Base-by-base conservation (phyloP, 345 rosid species). In the Eutrema heterophyllum region DNA sequence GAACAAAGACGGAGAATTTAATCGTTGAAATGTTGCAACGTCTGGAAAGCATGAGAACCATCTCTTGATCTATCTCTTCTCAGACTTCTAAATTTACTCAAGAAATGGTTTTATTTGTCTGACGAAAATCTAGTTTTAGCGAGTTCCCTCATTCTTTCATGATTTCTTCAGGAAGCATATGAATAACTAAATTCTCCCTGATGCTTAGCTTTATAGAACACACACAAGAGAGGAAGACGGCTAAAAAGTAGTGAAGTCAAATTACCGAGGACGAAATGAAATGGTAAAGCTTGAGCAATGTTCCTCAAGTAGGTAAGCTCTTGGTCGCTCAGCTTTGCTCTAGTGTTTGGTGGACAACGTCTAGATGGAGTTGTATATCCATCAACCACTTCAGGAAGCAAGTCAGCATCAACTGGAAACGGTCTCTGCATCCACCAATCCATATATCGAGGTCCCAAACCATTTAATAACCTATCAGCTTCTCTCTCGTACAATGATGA, bases 351-450 rank as follows among this genome's bases (percentile, higher is more conserved):
- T 54, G 88, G 97, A 66, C 85, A 82, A 58, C 81, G 84, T 82
- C 97, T 85, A 48, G 76, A 43, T 9, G 94, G 94, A 73, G 86
- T 79, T 81, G n/a, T 81, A 74, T 84, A 92, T 62, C 96, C 88
- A 48, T 83, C 78, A 69, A 92, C 87, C 48, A 81, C 81, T 79
- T 80, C 76, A 9, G 94, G 92, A 73, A 92, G 94, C 81, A 87
- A 77, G 77, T 92, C 96, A 53, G 85, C 97, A 75, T 92, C 97
- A 63, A 89, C 86, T 1, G 97, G 97, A 82, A 89, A 79, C 54
- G 97, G 97, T 83, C 87, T 89, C 60, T 78, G 76, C 96, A 86
- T 89, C 97, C 97, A 92, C 97, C 97, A 89, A 79, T 92, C 97
- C 69, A 82, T 73, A 78, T 80, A 92, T 35, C 96, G 86, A 76